phyloP scores from a whole-genome alignment of 176 grass and related monocot genomes.

The Carex cristatella region DNA sequence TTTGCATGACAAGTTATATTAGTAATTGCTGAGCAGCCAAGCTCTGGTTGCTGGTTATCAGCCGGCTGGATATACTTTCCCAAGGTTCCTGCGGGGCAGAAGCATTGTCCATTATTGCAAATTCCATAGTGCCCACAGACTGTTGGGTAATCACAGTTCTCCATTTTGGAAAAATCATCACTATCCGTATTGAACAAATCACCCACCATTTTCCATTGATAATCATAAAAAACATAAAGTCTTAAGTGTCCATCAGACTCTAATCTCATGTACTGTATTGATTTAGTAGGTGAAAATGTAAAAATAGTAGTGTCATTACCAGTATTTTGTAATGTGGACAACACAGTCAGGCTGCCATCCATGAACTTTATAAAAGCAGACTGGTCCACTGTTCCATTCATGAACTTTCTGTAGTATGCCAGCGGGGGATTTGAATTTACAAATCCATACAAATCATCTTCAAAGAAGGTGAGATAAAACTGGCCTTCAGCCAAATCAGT shows the following conservation, averaged over 20 bases:
- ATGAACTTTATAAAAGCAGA: neutral
- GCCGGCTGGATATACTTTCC: neutral
- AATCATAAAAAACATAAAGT: neutral
- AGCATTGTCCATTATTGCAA: neutral
- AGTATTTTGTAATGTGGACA: neutral
- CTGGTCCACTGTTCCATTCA: neutral
- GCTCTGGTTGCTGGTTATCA: neutral
- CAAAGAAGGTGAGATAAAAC: no score
- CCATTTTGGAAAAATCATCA: no score
- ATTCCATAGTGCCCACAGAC: constrained; percentile 4
- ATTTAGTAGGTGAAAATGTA: neutral
- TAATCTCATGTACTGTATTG: constrained; percentile 7
- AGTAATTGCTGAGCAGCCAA: neutral
- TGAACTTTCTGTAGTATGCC: no score
- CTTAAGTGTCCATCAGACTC: neutral
- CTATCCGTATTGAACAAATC: neutral
- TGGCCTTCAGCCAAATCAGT: no score
- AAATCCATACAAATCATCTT: no score
- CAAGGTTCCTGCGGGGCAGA: neutral
- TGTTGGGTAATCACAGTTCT: neutral
- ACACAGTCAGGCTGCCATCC: neutral
- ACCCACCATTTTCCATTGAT: neutral
- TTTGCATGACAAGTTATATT: constrained; percentile 24
- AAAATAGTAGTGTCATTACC: neutral
- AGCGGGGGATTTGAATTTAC: no score